A percentile compares a stretch with the other conserved stretches of the same genome.
Conservation (phyloP, 106 monocot genomes). For the Allium cepa region DNA sequence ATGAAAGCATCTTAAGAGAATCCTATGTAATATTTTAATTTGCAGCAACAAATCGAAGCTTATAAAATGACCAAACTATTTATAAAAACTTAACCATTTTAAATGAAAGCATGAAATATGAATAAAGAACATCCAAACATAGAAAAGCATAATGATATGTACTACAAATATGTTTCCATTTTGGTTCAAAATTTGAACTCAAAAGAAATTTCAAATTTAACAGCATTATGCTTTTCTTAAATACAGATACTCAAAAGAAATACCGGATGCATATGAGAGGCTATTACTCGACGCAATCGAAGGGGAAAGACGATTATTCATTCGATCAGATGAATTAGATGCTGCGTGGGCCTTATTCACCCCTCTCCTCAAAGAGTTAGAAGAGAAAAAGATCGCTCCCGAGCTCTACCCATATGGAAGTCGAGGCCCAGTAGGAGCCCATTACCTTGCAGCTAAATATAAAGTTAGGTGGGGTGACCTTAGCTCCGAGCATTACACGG, state of each 20-base stretch:
- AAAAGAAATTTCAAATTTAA: constrained; percentile 36
- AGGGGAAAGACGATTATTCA: constrained; percentile 89
- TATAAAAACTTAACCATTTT: too few relatives aligned
- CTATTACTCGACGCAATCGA: constrained; percentile 88
- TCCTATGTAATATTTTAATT: too few relatives aligned
- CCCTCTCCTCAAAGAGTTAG: constrained; percentile 71
- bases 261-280: constrained; percentile 94
- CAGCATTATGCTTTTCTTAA: background rate
- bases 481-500: constrained; percentile 3
- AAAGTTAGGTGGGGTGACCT: constrained; percentile 84
- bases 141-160: background rate
- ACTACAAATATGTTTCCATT: background rate
- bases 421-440: constrained; percentile 81
- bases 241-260: constrained; percentile 80
- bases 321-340: constrained; percentile 87
- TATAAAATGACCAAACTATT: too few relatives aligned
- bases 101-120: too few relatives aligned
- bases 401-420: constrained; percentile 92
- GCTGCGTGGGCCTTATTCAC: constrained; percentile 95
- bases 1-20: too few relatives aligned
- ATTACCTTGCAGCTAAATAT: constrained; percentile 83
- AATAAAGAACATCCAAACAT: too few relatives aligned
- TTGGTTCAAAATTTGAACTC: constrained; percentile 40
- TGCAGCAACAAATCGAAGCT: too few relatives aligned
- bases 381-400: constrained; percentile 72